A percentile compares a stretch with the other conserved stretches of the same genome.
phyloP scores from a whole-genome alignment of 805 yeast species.

The Nakazawaea anatomiae region DNA sequence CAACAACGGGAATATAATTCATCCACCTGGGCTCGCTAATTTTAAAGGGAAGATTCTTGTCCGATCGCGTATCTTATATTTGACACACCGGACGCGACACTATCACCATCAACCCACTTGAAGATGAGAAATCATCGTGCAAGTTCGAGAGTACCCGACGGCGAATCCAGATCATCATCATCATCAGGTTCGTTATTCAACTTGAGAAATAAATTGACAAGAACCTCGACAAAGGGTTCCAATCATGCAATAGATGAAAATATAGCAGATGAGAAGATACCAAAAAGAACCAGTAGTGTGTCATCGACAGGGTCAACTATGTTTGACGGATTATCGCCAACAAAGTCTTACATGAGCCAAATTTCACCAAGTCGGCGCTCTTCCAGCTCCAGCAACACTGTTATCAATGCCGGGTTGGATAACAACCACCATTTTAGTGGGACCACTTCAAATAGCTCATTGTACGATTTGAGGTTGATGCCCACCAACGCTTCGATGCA shows the following conservation, averaged over 20 bases:
- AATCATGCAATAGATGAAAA: neutral
- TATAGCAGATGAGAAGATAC: neutral
- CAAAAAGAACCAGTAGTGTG: slow-evolving; percentile 4
- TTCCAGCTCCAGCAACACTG: neutral
- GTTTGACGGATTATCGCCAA: slow-evolving; percentile 2
- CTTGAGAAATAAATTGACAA: slow-evolving; percentile 9
- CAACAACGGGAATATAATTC: neutral
- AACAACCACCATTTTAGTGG: slow-evolving; percentile 8
- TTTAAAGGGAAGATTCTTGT: neutral
- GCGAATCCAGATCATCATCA: slow-evolving; percentile 2
- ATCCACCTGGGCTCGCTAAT: too few species aligned
- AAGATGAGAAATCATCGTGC: slow-evolving; percentile 4
- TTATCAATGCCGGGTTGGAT: neutral
- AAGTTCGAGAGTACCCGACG: slow-evolving; percentile 1
- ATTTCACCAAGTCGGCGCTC: slow-evolving; percentile 1
- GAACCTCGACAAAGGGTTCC: slow-evolving; percentile 6
- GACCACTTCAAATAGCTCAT: neutral
- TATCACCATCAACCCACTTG: neutral
- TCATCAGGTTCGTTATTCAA: slow-evolving; percentile 8
- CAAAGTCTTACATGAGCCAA: slow-evolving; percentile 2
- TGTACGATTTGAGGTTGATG: slow-evolving; percentile 8
- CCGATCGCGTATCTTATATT: neutral
- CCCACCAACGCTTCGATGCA: slow-evolving; percentile 16
- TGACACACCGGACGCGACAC: neutral
- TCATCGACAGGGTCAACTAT: slow-evolving; percentile 7